A percentile compares a stretch with the other conserved stretches of the same genome.
Evolutionary conservation across 306 rosid species (phyloP).

Genomic region (Begonia loranthoides): DNA sequence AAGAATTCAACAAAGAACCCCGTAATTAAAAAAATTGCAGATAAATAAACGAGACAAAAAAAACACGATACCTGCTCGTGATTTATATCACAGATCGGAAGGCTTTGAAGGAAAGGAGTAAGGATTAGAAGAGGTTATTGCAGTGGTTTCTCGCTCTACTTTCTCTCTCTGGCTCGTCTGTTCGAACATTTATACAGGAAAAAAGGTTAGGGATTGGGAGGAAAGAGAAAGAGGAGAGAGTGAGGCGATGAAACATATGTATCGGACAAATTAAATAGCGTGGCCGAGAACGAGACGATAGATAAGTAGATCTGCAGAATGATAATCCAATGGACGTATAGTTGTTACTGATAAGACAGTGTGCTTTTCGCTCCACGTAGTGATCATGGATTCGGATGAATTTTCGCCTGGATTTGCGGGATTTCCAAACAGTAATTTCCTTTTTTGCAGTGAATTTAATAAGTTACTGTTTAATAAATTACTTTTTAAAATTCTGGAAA

Average conservation of each 20-base stretch:
- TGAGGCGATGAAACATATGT: slow-evolving; percentile 56
- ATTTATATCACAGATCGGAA: slow-evolving; percentile 61
- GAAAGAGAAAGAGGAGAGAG: slow-evolving; percentile 30
- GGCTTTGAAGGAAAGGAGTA: slow-evolving; percentile 16
- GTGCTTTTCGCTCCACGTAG: slow-evolving; percentile 6
- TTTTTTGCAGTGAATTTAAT: neutral
- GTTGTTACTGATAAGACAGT: slow-evolving; percentile 3
- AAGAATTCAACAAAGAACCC: neutral
- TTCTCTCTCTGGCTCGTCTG: slow-evolving; percentile 61
- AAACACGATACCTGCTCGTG: slow-evolving; percentile 25
- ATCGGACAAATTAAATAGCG: slow-evolving; percentile 83
- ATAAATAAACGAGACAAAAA: slow-evolving; percentile 8
- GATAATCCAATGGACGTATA: slow-evolving; percentile 21
- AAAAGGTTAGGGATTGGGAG: slow-evolving; percentile 70
- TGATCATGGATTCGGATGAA: slow-evolving; percentile 22
- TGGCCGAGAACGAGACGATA: slow-evolving; percentile 51
- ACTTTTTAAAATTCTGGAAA: too few species aligned
- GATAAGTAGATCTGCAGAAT: slow-evolving; percentile 9
- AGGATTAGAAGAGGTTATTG: slow-evolving; percentile 21
- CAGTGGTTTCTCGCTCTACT: slow-evolving; percentile 42
- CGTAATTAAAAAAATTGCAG: slow-evolving; percentile 9
- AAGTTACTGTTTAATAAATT: too few species aligned
- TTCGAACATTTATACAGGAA: slow-evolving; percentile 59
- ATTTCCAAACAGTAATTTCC: slow-evolving; percentile 11
- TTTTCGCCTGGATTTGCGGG: slow-evolving; percentile 33